Evolutionary conservation across 1,284 basidiomycete species (phyloP).

Genomic region (Xerocomus minutiporus): DNA sequence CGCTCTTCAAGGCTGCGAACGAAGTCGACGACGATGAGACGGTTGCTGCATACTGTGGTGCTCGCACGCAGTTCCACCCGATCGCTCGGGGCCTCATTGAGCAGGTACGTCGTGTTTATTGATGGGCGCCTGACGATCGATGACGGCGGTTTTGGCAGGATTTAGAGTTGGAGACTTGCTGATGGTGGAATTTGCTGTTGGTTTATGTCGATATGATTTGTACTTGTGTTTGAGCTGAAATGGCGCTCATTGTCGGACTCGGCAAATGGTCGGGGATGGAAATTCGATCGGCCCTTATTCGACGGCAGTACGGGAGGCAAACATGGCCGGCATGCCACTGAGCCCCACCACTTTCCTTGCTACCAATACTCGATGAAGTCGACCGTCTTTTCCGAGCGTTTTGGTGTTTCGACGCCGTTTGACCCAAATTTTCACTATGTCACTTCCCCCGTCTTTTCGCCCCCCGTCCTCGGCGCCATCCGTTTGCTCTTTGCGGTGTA

Average conservation of each 20-base stretch:
- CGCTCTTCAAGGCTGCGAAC: slow-evolving; percentile 53
- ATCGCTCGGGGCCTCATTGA: slow-evolving; percentile 74
- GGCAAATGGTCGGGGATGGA: too few relatives aligned
- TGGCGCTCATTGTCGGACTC: too few relatives aligned
- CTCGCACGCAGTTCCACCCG: slow-evolving; percentile 66
- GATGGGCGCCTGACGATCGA: neutral
- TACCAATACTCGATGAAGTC: neutral
- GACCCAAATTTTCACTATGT: slow-evolving; percentile 51
- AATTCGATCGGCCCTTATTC: too few relatives aligned
- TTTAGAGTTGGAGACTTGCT: slow-evolving; percentile 6
- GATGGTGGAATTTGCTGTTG: too few relatives aligned
- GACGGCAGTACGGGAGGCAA: too few relatives aligned
- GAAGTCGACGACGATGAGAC: slow-evolving; percentile 65
- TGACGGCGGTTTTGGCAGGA: slow-evolving; percentile 15
- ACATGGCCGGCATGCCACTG: neutral
- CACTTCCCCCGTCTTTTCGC: slow-evolving; percentile 54
- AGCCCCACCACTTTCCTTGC: too few relatives aligned
- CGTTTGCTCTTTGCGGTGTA: slow-evolving; percentile 53
- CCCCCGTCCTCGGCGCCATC: slow-evolving; percentile 42
- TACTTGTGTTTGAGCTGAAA: too few relatives aligned
- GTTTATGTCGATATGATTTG: too few relatives aligned
- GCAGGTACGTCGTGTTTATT: slow-evolving; percentile 44
- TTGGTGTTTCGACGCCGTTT: slow-evolving; percentile 40
- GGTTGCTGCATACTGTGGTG: slow-evolving; percentile 50
- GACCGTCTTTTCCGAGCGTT: slow-evolving; percentile 3